Conservation (phyloP, 2,329 filamentous ascomycete species). For the Claviceps arundinis region DNA sequence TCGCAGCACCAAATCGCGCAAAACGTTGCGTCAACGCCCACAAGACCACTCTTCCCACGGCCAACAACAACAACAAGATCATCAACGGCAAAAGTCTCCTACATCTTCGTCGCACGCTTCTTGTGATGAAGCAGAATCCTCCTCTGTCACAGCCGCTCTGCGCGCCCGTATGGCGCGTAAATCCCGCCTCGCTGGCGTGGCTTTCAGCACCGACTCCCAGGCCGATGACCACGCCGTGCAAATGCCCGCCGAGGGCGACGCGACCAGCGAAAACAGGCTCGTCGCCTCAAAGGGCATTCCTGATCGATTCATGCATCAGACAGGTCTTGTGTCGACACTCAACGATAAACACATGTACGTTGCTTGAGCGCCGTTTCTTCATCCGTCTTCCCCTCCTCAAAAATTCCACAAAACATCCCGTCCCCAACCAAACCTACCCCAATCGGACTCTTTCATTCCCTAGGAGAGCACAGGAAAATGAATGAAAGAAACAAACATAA, state of each 20-base stretch:
- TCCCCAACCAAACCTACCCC: background rate
- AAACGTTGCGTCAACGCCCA: constrained; percentile 41
- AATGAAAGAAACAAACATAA: background rate
- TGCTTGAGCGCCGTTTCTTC: background rate
- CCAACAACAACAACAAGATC: background rate
- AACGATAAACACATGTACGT: constrained; percentile 70
- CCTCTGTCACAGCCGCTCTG: constrained; percentile 34
- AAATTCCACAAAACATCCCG: constrained; percentile 1
- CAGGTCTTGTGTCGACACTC: constrained; percentile 50
- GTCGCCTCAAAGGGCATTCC: constrained; percentile 16
- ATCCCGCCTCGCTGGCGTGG: constrained; percentile 39
- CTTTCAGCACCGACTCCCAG: constrained; percentile 30
- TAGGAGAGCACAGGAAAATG: background rate
- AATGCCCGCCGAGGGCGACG: constrained; percentile 23
- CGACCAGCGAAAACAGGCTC: constrained; percentile 18
- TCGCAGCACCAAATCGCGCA: constrained; percentile 45
- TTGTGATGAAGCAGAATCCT: constrained; percentile 17
- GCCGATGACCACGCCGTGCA: constrained; percentile 11
- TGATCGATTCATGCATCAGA: constrained; percentile 57
- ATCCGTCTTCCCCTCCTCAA: no score
- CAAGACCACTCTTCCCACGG: constrained; percentile 10
- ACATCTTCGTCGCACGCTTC: background rate
- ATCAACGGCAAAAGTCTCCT: background rate
- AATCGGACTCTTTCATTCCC: no score
- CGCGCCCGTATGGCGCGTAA: constrained; percentile 39